phyloP scores from a whole-genome alignment of 257 asterid genomes.

The Nicotiana attenuata region DNA sequence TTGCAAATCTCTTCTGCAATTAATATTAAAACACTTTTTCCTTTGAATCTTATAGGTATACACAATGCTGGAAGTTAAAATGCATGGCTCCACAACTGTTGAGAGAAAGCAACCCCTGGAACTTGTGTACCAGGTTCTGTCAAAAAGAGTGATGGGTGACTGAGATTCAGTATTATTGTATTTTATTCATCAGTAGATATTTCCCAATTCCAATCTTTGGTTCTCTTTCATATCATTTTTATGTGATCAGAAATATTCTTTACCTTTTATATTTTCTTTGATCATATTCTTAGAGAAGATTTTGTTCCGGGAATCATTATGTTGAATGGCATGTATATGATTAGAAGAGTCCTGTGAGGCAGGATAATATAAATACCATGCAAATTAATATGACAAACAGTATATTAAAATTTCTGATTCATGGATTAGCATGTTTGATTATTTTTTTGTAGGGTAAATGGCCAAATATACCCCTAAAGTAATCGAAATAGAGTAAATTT shows the following conservation, averaged over 20 bases:
- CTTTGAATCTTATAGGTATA: constrained; percentile 1
- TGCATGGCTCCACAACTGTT: background rate
- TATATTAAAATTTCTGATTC: background rate
- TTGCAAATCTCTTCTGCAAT: background rate
- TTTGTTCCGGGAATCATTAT: background rate
- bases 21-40: background rate
- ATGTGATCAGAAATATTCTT: background rate
- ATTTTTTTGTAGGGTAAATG: too few species aligned
- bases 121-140: background rate
- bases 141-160: background rate
- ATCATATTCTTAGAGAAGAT: background rate
- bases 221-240: background rate
- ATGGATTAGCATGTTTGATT: background rate
- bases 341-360: background rate
- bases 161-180: constrained; percentile 5
- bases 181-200: background rate
- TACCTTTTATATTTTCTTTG: background rate
- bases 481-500: too few species aligned
- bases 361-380: background rate
- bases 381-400: background rate
- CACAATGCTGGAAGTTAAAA: background rate
- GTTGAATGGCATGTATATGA: background rate
- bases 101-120: background rate
- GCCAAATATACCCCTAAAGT: too few species aligned
- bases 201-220: background rate